Evolutionary conservation across 2,329 filamentous ascomycete species (phyloP), one percentile per base, ranked within the genome.

Genomic region (Fusarium sp.): DNA sequence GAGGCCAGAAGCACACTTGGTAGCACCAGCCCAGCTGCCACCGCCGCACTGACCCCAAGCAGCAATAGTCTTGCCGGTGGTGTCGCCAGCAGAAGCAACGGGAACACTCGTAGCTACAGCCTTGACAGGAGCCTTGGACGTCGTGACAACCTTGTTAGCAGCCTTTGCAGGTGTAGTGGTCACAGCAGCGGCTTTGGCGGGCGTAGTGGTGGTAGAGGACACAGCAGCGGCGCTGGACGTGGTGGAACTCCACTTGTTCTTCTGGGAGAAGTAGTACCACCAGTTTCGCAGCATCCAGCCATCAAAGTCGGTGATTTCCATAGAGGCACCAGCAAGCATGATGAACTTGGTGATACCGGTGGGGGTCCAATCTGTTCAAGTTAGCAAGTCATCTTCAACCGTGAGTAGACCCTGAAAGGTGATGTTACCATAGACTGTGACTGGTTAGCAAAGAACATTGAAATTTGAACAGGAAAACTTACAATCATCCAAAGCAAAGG

Each of bases 261-360:
- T 69, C 17, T 67, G 67, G 11, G 74, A 70, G 20, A 76, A 65
- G 56, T 76, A 70, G 60, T 76, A 74, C 80, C 80, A 83, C 79
- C 80, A 83, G 68, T 83, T 80, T 20, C 81, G 75, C 46, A 78
- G 73, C 81, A 83, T 83, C 82, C 81, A 83, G 26, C 78, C 80
- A 58, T 83, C 81, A 52, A 83, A 83, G 40, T 83, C 80, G 6
- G 81, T 83, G 44, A 83, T 77, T 47, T 75, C 66, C 30, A 69
- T 76, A 1, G 82, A 74, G 39, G 77, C 77, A 6, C 81, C 81
- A 21, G 81, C 79, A 39, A 77, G 68, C 82, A 83, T 83, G 60
- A 83, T 77, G 69, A 83, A 83, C 66, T 77, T 80, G 17, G 72
- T 70, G 11, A 79, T 66, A 7, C 80, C 80, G 2, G 74, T 75